Percentiles rank a stretch among this genome's conserved stretches.
These are phyloP conservation scores for Aspergillus fructus DNA, from an alignment of 2,329 filamentous ascomycete species.

Conservation along the genomic window DNA sequence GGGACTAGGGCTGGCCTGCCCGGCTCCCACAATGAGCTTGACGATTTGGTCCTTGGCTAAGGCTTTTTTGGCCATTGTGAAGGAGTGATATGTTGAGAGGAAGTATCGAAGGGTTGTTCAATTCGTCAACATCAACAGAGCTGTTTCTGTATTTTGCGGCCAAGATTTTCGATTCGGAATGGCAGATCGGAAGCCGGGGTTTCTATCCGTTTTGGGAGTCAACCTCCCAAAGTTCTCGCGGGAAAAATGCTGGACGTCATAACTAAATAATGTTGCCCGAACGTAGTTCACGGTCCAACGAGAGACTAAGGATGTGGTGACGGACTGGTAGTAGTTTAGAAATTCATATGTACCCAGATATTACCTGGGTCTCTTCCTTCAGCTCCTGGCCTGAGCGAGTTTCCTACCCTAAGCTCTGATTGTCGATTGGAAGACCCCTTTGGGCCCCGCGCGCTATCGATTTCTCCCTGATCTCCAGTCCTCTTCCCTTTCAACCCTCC, in stretches of 20 bases:
- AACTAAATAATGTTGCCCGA: not conserved
- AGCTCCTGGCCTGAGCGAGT: not conserved
- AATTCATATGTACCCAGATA: not conserved
- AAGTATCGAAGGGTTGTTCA: not conserved
- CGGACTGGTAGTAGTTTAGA: not conserved
- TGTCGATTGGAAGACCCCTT: conserved; percentile 13
- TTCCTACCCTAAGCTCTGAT: not conserved
- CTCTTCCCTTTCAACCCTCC: conserved; percentile 9
- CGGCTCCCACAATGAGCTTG: conserved; percentile 95
- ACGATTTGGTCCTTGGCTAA: conserved; percentile 71
- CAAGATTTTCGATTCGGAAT: conserved; percentile 19
- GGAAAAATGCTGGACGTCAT: conserved; percentile 23
- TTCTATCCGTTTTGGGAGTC: conserved; percentile 15
- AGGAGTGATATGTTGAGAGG: not conserved
- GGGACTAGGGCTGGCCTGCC: conserved; percentile 90
- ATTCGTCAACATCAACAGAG: not conserved
- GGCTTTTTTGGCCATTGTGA: conserved; percentile 53
- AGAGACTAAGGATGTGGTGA: not conserved
- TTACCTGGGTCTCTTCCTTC: not conserved
- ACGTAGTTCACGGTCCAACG: not conserved
- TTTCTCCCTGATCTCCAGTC: conserved; percentile 27
- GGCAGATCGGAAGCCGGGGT: conserved; percentile 16
- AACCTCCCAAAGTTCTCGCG: not conserved
- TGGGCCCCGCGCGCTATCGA: conserved; percentile 35
- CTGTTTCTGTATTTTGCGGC: conserved; percentile 12